These are phyloP conservation scores for Lecanicillium sp. DNA, from an alignment of 2,329 filamentous ascomycete species.

Conservation along the genomic window DNA sequence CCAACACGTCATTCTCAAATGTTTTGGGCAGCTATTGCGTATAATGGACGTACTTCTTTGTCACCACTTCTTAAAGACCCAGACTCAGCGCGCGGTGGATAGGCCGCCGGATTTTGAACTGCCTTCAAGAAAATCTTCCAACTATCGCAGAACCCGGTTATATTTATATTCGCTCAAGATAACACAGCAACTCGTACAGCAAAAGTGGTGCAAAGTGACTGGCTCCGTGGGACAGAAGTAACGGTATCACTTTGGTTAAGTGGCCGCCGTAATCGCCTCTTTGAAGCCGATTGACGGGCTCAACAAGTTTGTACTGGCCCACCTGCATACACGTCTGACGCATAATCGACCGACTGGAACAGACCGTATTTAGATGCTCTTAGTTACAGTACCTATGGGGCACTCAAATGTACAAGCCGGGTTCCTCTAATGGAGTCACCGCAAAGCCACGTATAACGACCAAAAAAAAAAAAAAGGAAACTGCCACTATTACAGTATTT, in stretches of 20 bases:
- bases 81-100: neutral
- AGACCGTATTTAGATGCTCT: no score
- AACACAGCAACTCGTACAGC: neutral
- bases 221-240: neutral
- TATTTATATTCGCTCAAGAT: neutral
- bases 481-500: no score
- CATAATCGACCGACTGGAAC: no score
- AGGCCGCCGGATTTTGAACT: neutral
- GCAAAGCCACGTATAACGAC: no score
- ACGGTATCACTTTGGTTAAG: constrained; percentile 1
- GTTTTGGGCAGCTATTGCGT: neutral
- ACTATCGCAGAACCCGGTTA: neutral
- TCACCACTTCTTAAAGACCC: neutral
- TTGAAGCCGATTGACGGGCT: constrained; percentile 5
- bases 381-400: no score
- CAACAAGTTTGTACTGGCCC: no score
- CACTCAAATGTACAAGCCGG: no score
- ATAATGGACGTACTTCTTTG: neutral
- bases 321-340: no score
- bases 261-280: constrained; percentile 5
- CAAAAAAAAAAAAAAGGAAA: no score
- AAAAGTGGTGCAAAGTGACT: neutral
- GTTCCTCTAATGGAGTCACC: no score
- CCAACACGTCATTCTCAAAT: neutral
- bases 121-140: neutral